These are phyloP conservation scores for Letharia columbiana DNA, from an alignment of 495 filamentous ascomycete genomes.

Conservation along the genomic window DNA sequence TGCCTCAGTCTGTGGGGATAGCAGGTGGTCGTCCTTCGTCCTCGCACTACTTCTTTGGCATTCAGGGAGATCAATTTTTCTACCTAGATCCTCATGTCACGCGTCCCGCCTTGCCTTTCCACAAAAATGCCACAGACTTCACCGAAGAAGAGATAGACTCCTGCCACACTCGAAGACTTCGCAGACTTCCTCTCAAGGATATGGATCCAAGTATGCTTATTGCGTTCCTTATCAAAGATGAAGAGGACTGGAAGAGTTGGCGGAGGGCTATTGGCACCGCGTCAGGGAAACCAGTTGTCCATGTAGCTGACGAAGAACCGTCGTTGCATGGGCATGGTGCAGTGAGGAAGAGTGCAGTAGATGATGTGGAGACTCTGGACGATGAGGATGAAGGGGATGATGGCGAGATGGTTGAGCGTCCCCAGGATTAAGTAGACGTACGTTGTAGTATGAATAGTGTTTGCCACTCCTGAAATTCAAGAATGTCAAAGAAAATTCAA, in stretches of 20 bases:
- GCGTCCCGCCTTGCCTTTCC: slow-evolving; percentile 55
- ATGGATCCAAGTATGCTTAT: slow-evolving; percentile 99
- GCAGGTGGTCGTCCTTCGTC: slow-evolving; percentile 91
- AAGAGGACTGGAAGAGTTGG: slow-evolving; percentile 81
- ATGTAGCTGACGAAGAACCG: slow-evolving; percentile 62
- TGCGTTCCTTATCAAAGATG: slow-evolving; percentile 80
- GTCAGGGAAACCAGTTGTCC: slow-evolving; percentile 75
- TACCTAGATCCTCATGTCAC: slow-evolving; percentile 92
- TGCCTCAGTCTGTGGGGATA: slow-evolving; percentile 87
- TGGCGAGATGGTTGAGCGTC: slow-evolving; percentile 22
- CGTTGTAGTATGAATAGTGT: background rate
- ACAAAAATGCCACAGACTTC: slow-evolving; percentile 43
- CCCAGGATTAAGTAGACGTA: slow-evolving; percentile 5
- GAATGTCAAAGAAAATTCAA: background rate
- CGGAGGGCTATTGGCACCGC: slow-evolving; percentile 56
- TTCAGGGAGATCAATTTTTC: slow-evolving; percentile 82
- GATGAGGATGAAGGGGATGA: slow-evolving; percentile 44
- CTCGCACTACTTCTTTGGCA: slow-evolving; percentile 94
- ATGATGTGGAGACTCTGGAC: slow-evolving; percentile 82
- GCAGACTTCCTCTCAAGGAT: slow-evolving; percentile 74
- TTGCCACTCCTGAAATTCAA: background rate
- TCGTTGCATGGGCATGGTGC: slow-evolving; percentile 39
- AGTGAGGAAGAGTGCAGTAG: slow-evolving; percentile 64
- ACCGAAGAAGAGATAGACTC: slow-evolving; percentile 64
- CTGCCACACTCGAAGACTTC: slow-evolving; percentile 79